Base-by-base conservation (phyloP, 176 grass and related monocot species). In the Paspalum vaginatum region DNA sequence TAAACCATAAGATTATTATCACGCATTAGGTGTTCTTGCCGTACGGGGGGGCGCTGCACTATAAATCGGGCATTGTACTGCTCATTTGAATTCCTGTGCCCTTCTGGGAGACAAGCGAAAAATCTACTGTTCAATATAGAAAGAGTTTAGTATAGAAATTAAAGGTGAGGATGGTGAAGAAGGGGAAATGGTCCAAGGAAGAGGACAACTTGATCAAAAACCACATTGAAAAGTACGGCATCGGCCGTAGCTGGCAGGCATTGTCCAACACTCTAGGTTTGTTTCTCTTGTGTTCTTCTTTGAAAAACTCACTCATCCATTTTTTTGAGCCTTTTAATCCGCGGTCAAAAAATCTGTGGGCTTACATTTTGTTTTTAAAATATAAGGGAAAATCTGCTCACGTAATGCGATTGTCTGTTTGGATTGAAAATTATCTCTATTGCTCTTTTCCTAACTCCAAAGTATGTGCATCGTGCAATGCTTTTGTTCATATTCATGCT, bases 221-320 rank as follows among this genome's bases (percentile, higher is more conserved):
- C 41, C 57, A 87, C 55, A 91, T 91, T 11, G 40, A 81, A 26
- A 75, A 76, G 64, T 61, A 87, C 59, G 88, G 84, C 46, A 84
- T 87, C 69, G 80, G 63, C 49, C 56, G 76, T 20, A 87, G 88
- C 32, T 91, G 88, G 88, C 84, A 91, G 41, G 39, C 76, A 8
- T 11, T 91, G 58, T 86, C 88, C 26, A 57, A 87, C 40, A 84
- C 69, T 80, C 22, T 79, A 91, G 88, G 84, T 91, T 64, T 41
- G 79, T 7, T 52, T 55, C 0, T 32, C 1, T 21, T 58, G 0
- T 4, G 22, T 32, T 32, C 32, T 32, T 57, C 40, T 62, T 68
- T 75, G 3, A 57, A 27, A 32, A 32, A 1, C 32, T 16, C n/a
- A 53, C 43, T 58, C 40, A 21, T 32, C n/a, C n/a, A n/a, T n/a